These are phyloP conservation scores for Coemansia sp. DNA, from an alignment of 192 early-diverging fungal genomes.

Conservation along the genomic window DNA sequence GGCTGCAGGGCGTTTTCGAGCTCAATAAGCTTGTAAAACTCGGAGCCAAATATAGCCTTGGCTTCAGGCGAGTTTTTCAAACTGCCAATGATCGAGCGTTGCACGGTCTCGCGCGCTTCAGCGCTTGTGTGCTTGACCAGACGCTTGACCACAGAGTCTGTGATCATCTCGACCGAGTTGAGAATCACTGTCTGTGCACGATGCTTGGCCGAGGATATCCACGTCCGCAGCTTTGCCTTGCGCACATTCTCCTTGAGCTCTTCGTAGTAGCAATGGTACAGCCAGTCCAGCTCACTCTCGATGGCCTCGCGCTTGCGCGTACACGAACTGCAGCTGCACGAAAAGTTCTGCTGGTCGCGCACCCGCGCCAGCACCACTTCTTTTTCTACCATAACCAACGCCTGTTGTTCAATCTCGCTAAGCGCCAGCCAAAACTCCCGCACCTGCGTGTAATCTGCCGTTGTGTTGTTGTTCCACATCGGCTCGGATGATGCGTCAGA, in stretches of 20 bases:
- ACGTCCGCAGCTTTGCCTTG: conserved; percentile 27
- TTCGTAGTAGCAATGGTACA: conserved; percentile 48
- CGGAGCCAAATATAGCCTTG: conserved; percentile 16
- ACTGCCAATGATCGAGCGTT: conserved; percentile 15
- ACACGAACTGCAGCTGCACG: conserved; percentile 49
- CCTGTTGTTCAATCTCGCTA: conserved; percentile 29
- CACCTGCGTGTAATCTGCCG: conserved; percentile 35
- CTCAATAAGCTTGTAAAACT: conserved; percentile 14
- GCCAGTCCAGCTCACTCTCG: conserved; percentile 40
- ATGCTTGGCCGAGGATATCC: conserved; percentile 16
- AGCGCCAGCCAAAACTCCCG: conserved; percentile 44
- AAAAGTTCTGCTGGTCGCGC: conserved; percentile 51
- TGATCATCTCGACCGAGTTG: conserved; percentile 21
- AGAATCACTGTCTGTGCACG: conserved; percentile 21
- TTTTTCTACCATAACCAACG: conserved; percentile 39
- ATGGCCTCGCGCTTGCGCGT: conserved; percentile 51
- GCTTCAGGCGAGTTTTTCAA: conserved; percentile 17
- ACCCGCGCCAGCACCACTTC: conserved; percentile 39
- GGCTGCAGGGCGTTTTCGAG: conserved; percentile 14
- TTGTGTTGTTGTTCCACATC: conserved; percentile 30
- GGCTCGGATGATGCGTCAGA: neutral
- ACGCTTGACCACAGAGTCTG: conserved; percentile 13
- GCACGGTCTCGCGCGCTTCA: conserved; percentile 7
- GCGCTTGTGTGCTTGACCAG: neutral
- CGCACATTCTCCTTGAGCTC: conserved; percentile 38